phyloP scores from a whole-genome alignment of 495 filamentous ascomycete species.

The Penicillium coprophilum region DNA sequence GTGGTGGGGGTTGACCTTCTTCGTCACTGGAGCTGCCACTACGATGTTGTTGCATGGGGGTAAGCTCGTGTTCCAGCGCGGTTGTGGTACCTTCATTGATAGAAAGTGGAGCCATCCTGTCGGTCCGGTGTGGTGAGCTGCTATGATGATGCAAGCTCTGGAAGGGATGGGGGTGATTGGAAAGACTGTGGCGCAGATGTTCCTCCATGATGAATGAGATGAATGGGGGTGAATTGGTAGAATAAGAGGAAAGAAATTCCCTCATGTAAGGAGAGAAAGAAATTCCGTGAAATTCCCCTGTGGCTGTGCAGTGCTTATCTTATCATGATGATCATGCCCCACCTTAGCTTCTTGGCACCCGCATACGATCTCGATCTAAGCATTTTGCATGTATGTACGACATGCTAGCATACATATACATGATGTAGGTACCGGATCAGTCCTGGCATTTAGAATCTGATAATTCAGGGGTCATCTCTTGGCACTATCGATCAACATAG shows the following conservation, averaged over 20 bases:
- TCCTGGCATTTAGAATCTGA: too few species aligned
- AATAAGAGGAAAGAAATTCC: not conserved
- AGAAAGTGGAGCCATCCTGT: conserved; percentile 25
- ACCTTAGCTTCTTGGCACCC: not conserved
- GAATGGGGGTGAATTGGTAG: not conserved
- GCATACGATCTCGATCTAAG: not conserved
- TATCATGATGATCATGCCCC: conserved; percentile 6
- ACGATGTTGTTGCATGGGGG: conserved; percentile 23
- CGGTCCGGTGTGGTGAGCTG: conserved; percentile 22
- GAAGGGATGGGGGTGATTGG: conserved; percentile 34
- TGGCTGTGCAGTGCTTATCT: conserved; percentile 18
- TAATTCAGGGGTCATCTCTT: too few species aligned
- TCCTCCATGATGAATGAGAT: conserved; percentile 34
- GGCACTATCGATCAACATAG: too few species aligned
- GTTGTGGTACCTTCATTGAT: conserved; percentile 38
- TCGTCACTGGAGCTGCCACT: conserved; percentile 51
- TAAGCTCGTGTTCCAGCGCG: conserved; percentile 33
- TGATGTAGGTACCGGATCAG: too few species aligned
- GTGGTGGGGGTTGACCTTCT: conserved; percentile 62
- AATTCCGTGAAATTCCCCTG: not conserved
- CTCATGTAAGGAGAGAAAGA: conserved; percentile 2
- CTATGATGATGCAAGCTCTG: conserved; percentile 24
- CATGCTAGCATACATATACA: too few species aligned
- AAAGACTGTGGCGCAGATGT: conserved; percentile 41
- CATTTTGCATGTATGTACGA: not conserved